Conservation (phyloP, 192 early-diverging fungal genomes). For the Backusella morwellensis region DNA sequence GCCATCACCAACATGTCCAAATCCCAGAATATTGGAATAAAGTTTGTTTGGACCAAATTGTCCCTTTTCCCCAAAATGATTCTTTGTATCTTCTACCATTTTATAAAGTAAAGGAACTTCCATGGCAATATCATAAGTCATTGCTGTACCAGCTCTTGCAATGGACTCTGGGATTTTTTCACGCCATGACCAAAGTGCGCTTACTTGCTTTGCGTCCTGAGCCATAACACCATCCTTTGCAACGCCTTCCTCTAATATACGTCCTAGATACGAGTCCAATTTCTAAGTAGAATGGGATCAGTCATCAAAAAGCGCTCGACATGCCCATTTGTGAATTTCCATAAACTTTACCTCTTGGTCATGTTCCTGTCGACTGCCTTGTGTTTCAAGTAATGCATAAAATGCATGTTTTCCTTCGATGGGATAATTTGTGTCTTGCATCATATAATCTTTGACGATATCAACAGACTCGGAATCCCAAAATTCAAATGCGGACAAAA, state of each 20-base stretch:
- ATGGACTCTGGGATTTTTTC: slow-evolving; percentile 93
- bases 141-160: slow-evolving; percentile 78
- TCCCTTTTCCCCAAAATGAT: slow-evolving; percentile 53
- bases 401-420: slow-evolving; percentile 66
- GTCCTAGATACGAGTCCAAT: slow-evolving; percentile 69
- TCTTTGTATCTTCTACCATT: slow-evolving; percentile 71
- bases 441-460: slow-evolving; percentile 72
- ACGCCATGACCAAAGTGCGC: slow-evolving; percentile 81
- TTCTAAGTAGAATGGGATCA: slow-evolving; percentile 44
- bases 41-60: slow-evolving; percentile 52
- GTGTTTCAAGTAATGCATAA: slow-evolving; percentile 92
- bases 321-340: not conserved
- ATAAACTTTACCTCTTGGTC: slow-evolving; percentile 63
- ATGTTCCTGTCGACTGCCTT: slow-evolving; percentile 87
- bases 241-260: slow-evolving; percentile 68
- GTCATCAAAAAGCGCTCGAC: not conserved
- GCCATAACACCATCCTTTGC: slow-evolving; percentile 87
- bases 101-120: slow-evolving; percentile 83
- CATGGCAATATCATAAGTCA: slow-evolving; percentile 96
- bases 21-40: slow-evolving; percentile 77
- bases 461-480: slow-evolving; percentile 78
- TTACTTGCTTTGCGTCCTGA: slow-evolving; percentile 69
- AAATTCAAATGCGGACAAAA: slow-evolving; percentile 97
- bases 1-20: slow-evolving; percentile 95
- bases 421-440: slow-evolving; percentile 55